phyloP scores from a whole-genome alignment of 768 basidiomycete genomes.

The Guyanaporus albipodus region DNA sequence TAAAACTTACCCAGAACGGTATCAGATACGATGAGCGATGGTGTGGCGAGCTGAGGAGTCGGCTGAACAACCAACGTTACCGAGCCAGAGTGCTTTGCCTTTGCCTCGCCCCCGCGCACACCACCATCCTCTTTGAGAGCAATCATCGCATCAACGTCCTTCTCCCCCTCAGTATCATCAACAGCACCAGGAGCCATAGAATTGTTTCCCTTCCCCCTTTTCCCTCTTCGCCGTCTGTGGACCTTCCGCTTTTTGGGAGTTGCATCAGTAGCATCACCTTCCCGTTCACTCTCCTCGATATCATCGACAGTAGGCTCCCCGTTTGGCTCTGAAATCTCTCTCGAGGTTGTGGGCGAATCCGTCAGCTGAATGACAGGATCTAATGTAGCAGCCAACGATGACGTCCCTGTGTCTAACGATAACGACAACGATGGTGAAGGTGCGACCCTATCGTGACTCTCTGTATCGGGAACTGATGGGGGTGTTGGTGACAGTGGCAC shows the following conservation, averaged over 20 bases:
- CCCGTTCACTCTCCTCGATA: slow-evolving; percentile 60
- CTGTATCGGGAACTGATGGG: slow-evolving; percentile 1
- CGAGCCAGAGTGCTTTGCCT: slow-evolving; percentile 2
- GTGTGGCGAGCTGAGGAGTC: slow-evolving; percentile 20
- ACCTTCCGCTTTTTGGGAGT: slow-evolving; percentile 41
- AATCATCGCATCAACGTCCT: slow-evolving; percentile 18
- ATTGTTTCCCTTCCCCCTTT: slow-evolving; percentile 45
- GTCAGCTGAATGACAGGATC: slow-evolving; percentile 2
- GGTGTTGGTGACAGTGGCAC: neutral
- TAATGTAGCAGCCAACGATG: neutral
- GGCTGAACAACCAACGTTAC: slow-evolving; percentile 24
- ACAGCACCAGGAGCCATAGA: slow-evolving; percentile 5
- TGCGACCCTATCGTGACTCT: neutral
- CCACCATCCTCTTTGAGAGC: slow-evolving; percentile 38
- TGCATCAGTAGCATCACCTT: slow-evolving; percentile 37
- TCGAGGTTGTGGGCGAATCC: slow-evolving; percentile 4
- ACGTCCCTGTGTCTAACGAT: neutral
- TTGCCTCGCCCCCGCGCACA: slow-evolving; percentile 19
- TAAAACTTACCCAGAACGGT: slow-evolving; percentile 61
- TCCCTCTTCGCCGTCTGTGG: slow-evolving; percentile 44
- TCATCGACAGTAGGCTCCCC: slow-evolving; percentile 28
- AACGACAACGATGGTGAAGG: neutral
- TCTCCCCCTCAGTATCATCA: slow-evolving; percentile 26
- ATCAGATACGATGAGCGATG: slow-evolving; percentile 70
- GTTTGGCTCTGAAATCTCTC: slow-evolving; percentile 8